Base-by-base conservation (phyloP, 768 basidiomycete species). In the Suillus discolor region DNA sequence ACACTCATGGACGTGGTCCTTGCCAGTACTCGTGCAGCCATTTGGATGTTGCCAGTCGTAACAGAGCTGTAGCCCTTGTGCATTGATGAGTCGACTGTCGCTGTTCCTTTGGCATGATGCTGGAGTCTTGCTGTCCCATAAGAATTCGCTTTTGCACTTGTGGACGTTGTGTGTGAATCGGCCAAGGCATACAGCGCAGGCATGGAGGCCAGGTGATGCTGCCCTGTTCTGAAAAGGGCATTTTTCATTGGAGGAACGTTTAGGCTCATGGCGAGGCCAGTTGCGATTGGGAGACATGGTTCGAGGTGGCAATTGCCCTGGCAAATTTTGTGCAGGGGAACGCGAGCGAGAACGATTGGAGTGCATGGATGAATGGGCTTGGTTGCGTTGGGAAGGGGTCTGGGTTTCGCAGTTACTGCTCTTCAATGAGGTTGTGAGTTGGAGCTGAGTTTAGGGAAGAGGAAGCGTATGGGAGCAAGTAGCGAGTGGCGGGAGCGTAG, bases 1-100 rank as follows among this genome's bases (percentile, higher is more conserved):
- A 72, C 82, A 84, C 18, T 75, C 64, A 72, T 84, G 83, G 3
- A 63, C 57, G 36, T 68, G 42, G 51, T 45, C 44, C 5, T 45
- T 45, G 44, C 44, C 4, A 1, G 20, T 5, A 4, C 20, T 45
- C 0, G 20, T 0, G 4, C 44, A 45, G 0, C 44, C 20, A 4
- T 45, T 45, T 0, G 44, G 20, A 9, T 4, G 9, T 2, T 45
- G 44, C 44, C 44, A 45, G 20, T 45, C 44, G 1, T 45, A 45
- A 20, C 44, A 45, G 0, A 45, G 44, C 20, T 45, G 44, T 4
- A 45, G 1, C 0, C 20, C 20, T 1, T 9, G 44, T 9, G 20
- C 1, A 1, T 45, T 45, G 44, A 45, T 1, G 5, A 45, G 44
- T 0, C 20, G 20, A 2, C 44, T 9, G 9, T 45, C 44, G 1